phyloP scores from a whole-genome alignment of 345 rosid species.

The Raphanus raphanistrum region DNA sequence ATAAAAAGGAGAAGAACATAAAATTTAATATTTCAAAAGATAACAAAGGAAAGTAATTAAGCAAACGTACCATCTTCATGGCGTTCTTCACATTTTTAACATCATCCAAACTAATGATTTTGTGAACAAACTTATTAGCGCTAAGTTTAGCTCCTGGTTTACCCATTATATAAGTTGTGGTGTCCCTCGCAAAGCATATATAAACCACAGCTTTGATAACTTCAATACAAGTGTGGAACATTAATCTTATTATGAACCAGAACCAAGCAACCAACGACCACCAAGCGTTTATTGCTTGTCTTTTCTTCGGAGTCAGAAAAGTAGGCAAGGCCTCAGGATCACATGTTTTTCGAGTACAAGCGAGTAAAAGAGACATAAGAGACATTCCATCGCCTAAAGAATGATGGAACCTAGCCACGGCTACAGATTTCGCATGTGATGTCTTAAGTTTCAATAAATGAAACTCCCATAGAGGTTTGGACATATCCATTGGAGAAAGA shows the following conservation, averaged over 20 bases:
- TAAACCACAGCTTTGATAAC: background rate
- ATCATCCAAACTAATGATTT: slow-evolving; percentile 49
- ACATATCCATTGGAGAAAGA: background rate
- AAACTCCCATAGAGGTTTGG: background rate
- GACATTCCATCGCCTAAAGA: background rate
- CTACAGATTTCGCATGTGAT: background rate
- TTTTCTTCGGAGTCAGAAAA: background rate
- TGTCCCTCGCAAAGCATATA: background rate
- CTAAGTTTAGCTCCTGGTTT: background rate
- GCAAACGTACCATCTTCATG: slow-evolving; percentile 20
- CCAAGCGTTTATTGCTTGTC: background rate
- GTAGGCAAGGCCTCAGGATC: background rate
- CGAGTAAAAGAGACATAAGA: background rate
- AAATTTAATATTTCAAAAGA: background rate
- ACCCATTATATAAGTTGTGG: background rate
- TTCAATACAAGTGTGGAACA: background rate
- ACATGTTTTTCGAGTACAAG: background rate
- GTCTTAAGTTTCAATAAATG: background rate
- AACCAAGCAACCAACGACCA: background rate
- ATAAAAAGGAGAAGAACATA: background rate
- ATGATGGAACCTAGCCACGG: background rate
- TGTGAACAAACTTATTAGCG: slow-evolving; percentile 44
- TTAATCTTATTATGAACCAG: background rate
- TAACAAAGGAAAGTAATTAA: background rate
- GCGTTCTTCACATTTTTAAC: slow-evolving; percentile 39